phyloP scores from a whole-genome alignment of 306 rosid species.

The Lotus japonicus region DNA sequence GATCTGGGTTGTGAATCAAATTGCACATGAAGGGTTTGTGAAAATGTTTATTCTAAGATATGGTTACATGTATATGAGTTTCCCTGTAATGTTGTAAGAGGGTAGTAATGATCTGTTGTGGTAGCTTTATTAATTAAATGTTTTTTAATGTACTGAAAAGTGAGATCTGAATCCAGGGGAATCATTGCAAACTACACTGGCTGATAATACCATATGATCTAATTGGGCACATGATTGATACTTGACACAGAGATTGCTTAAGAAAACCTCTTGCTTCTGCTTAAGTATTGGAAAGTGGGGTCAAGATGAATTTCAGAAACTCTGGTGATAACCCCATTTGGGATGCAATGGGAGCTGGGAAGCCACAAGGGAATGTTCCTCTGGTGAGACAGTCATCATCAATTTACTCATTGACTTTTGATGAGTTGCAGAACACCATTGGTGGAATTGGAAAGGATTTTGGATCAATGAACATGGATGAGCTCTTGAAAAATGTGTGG shows the following conservation, averaged over 20 bases:
- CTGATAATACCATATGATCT: constrained; percentile 31
- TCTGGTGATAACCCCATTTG: constrained; percentile 41
- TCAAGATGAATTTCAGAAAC: constrained; percentile 62
- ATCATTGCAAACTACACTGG: constrained; percentile 18
- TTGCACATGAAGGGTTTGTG: neutral
- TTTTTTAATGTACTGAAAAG: neutral
- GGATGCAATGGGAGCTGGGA: constrained; percentile 34
- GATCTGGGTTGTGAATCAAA: constrained; percentile 9
- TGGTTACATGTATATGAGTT: neutral
- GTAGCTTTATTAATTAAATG: neutral
- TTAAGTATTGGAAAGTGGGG: constrained; percentile 45
- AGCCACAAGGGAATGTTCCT: constrained; percentile 27
- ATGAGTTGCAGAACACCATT: constrained; percentile 73
- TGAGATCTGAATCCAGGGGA: constrained; percentile 24
- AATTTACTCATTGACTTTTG: constrained; percentile 78
- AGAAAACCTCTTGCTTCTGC: constrained; percentile 23
- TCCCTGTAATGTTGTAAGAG: neutral
- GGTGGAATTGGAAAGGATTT: constrained; percentile 83
- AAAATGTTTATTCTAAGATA: neutral
- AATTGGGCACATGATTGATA: constrained; percentile 30
- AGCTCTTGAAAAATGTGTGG: constrained; percentile 83
- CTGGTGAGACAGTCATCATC: constrained; percentile 64
- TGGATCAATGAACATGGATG: constrained; percentile 99
- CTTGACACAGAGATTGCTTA: constrained; percentile 32
- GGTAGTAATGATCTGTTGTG: neutral